Evolutionary conservation across 768 basidiomycete species (phyloP).

Genomic region (Auricularia sp.): DNA sequence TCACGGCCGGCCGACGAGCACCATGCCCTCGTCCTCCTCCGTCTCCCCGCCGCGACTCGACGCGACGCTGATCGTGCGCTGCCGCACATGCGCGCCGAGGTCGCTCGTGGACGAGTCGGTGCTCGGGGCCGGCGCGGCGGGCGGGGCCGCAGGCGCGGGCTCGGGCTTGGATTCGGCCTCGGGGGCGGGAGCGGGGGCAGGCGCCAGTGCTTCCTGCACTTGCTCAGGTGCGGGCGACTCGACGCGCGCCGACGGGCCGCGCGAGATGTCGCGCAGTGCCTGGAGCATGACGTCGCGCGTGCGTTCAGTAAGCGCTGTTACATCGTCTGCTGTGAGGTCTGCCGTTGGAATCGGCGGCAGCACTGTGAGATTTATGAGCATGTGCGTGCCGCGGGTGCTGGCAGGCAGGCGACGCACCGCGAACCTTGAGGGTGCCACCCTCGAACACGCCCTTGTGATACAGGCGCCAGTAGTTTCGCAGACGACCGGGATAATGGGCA

Average conservation of each 20-base stretch:
- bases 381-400: not conserved
- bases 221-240: not conserved
- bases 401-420: conserved; percentile 42
- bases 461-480: conserved; percentile 87
- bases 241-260: conserved; percentile 28
- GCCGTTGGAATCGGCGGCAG: conserved; percentile 80
- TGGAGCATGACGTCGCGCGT: conserved; percentile 75
- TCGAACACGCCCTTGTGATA: conserved; percentile 75
- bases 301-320: conserved; percentile 50
- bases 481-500: conserved; percentile 88
- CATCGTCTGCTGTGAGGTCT: conserved; percentile 61
- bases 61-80: conserved; percentile 3
- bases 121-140: not conserved
- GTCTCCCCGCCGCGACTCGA: conserved; percentile 55
- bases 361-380: conserved; percentile 38
- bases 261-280: conserved; percentile 69
- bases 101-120: not conserved
- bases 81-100: conserved; percentile 6
- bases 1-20: not conserved
- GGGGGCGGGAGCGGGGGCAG: not conserved
- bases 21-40: conserved; percentile 65
- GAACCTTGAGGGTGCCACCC: conserved; percentile 66
- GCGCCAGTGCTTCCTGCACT: not conserved
- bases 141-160: not conserved
- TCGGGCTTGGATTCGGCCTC: conserved; percentile 17